Conservation (phyloP, 148 eudicot genomes). For the Arbutus unedo region DNA sequence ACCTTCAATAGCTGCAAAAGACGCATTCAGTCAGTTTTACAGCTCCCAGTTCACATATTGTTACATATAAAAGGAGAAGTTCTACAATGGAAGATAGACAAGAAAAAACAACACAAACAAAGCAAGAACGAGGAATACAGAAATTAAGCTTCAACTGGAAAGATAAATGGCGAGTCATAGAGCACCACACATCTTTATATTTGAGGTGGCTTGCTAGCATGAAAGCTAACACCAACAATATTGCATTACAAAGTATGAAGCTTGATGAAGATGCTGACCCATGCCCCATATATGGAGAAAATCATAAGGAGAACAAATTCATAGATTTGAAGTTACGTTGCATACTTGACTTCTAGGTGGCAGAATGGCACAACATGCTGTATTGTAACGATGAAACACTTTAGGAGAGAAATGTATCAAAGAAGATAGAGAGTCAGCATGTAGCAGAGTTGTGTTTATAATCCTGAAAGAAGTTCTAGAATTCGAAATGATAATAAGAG, state of each 20-base stretch:
- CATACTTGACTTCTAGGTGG: not conserved
- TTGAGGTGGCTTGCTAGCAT: not conserved
- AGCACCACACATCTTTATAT: not conserved
- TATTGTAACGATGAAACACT: not conserved
- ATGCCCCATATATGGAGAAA: not conserved
- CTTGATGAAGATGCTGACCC: not conserved
- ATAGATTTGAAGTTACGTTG: not conserved
- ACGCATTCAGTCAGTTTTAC: conserved; percentile 3
- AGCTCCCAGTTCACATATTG: not conserved
- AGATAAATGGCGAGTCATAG: not conserved
- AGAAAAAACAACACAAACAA: not conserved
- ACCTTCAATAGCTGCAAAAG: conserved; percentile 71
- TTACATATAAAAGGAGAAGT: not conserved
- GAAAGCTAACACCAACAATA: not conserved
- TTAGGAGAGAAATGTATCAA: not conserved
- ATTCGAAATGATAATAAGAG: not conserved
- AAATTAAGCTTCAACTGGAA: not conserved
- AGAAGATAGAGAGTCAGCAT: not conserved
- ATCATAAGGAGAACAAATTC: not conserved
- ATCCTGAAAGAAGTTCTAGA: not conserved
- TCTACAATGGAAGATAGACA: not conserved
- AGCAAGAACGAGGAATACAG: not conserved
- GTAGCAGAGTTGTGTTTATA: not conserved
- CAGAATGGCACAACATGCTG: not conserved
- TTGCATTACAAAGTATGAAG: too few relatives aligned